Conservation (phyloP, 129 eudicot species). For the Mikania micrantha region DNA sequence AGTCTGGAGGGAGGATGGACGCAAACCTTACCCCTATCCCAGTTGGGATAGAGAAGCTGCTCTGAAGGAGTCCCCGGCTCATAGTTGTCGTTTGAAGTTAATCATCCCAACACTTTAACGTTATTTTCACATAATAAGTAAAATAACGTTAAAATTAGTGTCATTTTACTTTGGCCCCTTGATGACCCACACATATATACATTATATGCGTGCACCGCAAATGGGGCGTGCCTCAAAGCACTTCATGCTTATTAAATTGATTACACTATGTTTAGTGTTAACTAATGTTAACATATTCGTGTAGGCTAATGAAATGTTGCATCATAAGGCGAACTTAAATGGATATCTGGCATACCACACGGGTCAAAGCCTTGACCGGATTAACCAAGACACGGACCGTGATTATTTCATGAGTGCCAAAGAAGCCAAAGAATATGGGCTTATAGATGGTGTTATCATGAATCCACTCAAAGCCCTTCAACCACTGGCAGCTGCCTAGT, state of each 20-base stretch:
- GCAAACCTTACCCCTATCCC: too few species aligned
- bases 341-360: slow-evolving; percentile 92
- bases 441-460: slow-evolving; percentile 71
- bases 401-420: slow-evolving; percentile 92
- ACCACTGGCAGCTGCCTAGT: slow-evolving; percentile 50
- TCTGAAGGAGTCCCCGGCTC: too few species aligned
- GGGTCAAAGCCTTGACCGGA: slow-evolving; percentile 79
- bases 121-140: too few species aligned
- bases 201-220: too few species aligned
- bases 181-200: too few species aligned
- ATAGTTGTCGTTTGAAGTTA: too few species aligned
- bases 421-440: slow-evolving; percentile 92
- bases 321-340: slow-evolving; percentile 79
- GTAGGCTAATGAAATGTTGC: slow-evolving; percentile 87
- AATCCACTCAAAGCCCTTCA: slow-evolving; percentile 83
- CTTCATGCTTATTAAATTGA: background rate
- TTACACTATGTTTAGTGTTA: background rate
- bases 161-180: too few species aligned
- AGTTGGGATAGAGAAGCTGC: too few species aligned
- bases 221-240: too few species aligned
- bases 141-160: too few species aligned
- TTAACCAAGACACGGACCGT: slow-evolving; percentile 81
- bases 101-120: too few species aligned
- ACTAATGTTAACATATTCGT: background rate
- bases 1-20: too few species aligned